Base-by-base conservation (phyloP, 1,139 yeast species). In the Yamadazyma songkhlaensis region DNA sequence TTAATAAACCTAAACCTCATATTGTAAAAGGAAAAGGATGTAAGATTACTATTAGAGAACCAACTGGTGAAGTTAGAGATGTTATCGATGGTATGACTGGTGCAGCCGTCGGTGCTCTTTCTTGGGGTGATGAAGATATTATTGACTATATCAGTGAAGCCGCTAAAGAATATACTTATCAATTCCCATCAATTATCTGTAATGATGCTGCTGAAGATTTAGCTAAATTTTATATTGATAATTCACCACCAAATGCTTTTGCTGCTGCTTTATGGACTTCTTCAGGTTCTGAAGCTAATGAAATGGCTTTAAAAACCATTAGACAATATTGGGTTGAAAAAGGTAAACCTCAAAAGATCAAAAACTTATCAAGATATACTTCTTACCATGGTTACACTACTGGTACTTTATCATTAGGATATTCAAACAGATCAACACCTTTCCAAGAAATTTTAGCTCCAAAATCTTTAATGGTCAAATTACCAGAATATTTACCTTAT, bases 231-330 rank as follows among this genome's bases (percentile, higher is more conserved):
- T 64, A 76, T 52, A 68, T 77, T 51, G 74, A 72, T 10, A 62
- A 68, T 46, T 73, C 79, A 11, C 78, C 81, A n/a, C 55, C 62
- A 17, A 79, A 76, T 21, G 76, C 74, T 3, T 79, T 79, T 53
- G 67, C 68, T 26, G 62, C 77, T 33, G 81, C 81, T 9, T 53
- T 74, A 37, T 77, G 76, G 67, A 73, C 79, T 25, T 70, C 77
- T 43, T 78, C 83, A 4, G 84, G 84, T 26, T 77, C 83, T 17
- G 84, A 79, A 55, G 65, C 81, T 27, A 78, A 74, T 50, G 84
- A 79, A 53, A 76, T 75, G 51, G 79, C 81, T 4, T 51, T 79
- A 57, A 76, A 77, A 57, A 66, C 79, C 40, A 65, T 71, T 38
- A 72, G 77, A 53, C 83, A 78, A 54, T 78, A 77, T 57, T 75